Conservation (phyloP, 108 stramenopile genomes). For the Cyclotella baltica region DNA sequence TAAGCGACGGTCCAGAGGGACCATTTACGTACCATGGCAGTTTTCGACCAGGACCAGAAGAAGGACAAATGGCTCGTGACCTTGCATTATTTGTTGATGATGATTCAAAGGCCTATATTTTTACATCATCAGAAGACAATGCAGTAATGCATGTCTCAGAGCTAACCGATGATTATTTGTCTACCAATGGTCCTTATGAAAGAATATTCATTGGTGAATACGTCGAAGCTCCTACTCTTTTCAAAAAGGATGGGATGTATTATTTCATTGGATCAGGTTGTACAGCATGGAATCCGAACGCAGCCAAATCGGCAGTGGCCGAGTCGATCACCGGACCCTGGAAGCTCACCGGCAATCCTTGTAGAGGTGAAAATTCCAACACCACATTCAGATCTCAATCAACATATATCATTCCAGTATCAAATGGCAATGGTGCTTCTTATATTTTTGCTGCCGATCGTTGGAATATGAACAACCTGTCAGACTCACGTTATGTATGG, state of each 20-base stretch:
- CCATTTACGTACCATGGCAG: conserved; percentile 19
- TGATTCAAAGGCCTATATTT: conserved; percentile 23
- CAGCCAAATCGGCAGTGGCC: conserved; percentile 18
- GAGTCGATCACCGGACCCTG: conserved; percentile 15
- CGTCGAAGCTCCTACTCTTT: conserved; percentile 28
- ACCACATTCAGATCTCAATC: conserved; percentile 25
- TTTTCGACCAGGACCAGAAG: conserved; percentile 20
- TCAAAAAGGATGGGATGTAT: conserved; percentile 23
- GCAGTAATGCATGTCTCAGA: conserved; percentile 28
- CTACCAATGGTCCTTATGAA: conserved; percentile 18
- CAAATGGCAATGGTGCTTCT: neutral
- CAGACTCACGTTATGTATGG: conserved; percentile 36
- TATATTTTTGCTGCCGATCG: conserved; percentile 31
- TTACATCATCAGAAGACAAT: conserved; percentile 33
- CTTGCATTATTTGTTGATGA: conserved; percentile 34
- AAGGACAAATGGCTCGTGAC: conserved; percentile 35
- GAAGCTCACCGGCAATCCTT: conserved; percentile 22
- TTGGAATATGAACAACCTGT: conserved; percentile 26
- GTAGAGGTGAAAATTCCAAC: conserved; percentile 16
- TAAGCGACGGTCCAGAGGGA: conserved; percentile 21
- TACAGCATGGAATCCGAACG: conserved; percentile 37
- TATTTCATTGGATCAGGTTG: conserved; percentile 41
- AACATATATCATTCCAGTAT: conserved; percentile 24
- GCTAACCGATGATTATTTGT: conserved; percentile 24
- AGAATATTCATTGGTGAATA: conserved; percentile 23